Evolutionary conservation across 1,284 basidiomycete species (phyloP).

Genomic region (Heterobasidion parviporum): DNA sequence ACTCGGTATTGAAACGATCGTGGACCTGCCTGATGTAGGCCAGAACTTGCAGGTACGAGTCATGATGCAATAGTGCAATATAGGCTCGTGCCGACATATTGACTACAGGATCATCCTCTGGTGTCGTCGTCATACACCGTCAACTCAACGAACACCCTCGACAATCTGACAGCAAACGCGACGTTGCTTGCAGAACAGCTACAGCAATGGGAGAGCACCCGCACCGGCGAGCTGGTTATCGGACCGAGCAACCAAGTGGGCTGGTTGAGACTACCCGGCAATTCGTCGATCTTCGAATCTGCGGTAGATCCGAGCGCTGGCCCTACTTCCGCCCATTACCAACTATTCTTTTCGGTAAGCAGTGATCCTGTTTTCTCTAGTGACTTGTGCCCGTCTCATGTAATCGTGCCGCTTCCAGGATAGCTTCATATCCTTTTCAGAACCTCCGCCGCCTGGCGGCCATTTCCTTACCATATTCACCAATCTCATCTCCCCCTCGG

Average conservation of each 20-base stretch:
- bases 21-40: constrained; percentile 27
- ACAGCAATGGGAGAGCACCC: constrained; percentile 10
- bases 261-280: constrained; percentile 22
- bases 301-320: constrained; percentile 28
- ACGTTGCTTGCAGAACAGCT: constrained; percentile 8
- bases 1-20: constrained; percentile 21
- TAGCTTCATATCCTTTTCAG: constrained; percentile 6
- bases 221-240: constrained; percentile 10
- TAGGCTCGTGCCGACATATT: neutral
- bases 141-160: constrained; percentile 8
- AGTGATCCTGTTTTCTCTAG: neutral
- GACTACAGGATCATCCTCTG: constrained; percentile 20
- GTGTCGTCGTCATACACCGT: constrained; percentile 10
- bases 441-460: constrained; percentile 10
- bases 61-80: constrained; percentile 10
- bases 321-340: constrained; percentile 6
- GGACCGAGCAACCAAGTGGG: constrained; percentile 11
- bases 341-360: neutral
- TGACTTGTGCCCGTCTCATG: constrained; percentile 7
- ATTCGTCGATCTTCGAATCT: constrained; percentile 20
- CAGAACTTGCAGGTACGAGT: constrained; percentile 25
- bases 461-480: constrained; percentile 14
- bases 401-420: constrained; percentile 4
- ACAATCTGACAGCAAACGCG: constrained; percentile 8
- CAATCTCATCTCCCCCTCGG: constrained; percentile 14